Evolutionary conservation across 2,329 filamentous ascomycete species (phyloP), one percentile per base, ranked within the genome.

Genomic region (Cladosporium sp.): DNA sequence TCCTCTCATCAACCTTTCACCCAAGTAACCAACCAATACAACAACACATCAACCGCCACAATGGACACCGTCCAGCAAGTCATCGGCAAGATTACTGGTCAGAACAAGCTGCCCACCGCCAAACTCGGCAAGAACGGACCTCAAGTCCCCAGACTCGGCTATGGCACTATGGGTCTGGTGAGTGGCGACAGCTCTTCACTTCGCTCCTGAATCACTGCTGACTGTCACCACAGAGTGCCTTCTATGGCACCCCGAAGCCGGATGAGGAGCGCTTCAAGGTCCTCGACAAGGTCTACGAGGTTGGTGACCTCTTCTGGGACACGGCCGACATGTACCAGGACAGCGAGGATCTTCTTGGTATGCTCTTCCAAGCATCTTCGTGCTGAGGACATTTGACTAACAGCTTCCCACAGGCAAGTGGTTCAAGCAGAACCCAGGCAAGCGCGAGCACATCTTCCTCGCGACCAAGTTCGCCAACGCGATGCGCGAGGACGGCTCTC

Each of bases 271-370:
- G 76, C 2, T 68, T 80, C 51, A 70, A 70, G 3, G 57, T 82
- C 2, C 72, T 82, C 17, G 77, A 81, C 59, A 70, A 69, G 11
- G 72, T 72, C 3, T 75, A 75, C 64, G 73, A 75, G 22, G 56
- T 74, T 1, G 80, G 80, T 43, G 71, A 73, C 43, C 70, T 69
- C 9, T 74, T 75, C 60, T 81, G 78, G 77, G 79, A 82, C 55
- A 63, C 67, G 20, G 59, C 67, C 5, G 65, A 67, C 52, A 65
- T 68, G 59, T 66, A 67, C 53, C 47, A 55, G 53, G 73, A 74
- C 55, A 71, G 62, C 43, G 74, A 78, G 56, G 68, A 70, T 27
- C 58, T 77, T 11, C 55, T 78, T 4, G 73, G 73, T 53, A 67
- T 58, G 48, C 71, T n/a, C 12, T 11, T 15, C 8, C 12, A 11